These are phyloP conservation scores for Sicyos baderoa DNA, from an alignment of 306 rosid species.

Conservation along the genomic window DNA sequence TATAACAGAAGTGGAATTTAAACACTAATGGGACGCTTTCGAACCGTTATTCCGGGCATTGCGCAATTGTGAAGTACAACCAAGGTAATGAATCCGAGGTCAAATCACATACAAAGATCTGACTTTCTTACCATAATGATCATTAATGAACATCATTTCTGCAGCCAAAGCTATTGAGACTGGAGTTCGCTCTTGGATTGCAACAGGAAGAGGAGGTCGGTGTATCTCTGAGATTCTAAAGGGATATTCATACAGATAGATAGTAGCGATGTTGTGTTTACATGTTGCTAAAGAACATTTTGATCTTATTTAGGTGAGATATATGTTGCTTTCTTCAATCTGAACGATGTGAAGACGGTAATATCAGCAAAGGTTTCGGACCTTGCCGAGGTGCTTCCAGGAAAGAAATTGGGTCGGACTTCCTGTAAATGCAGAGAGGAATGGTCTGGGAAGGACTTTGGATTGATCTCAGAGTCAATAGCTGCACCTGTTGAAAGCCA, in stretches of 20 bases:
- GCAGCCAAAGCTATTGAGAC: slow-evolving; percentile 36
- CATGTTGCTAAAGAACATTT: background rate
- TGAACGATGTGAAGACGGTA: background rate
- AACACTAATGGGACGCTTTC: slow-evolving; percentile 59
- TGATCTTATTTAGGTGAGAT: slow-evolving; percentile 22
- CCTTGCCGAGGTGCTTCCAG: slow-evolving; percentile 12
- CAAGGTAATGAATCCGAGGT: slow-evolving; percentile 33
- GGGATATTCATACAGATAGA: slow-evolving; percentile 15
- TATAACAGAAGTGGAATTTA: slow-evolving; percentile 64
- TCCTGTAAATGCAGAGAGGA: slow-evolving; percentile 21
- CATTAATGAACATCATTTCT: slow-evolving; percentile 21
- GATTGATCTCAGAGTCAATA: background rate
- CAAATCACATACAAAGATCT: background rate
- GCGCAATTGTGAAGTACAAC: slow-evolving; percentile 47
- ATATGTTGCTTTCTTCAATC: slow-evolving; percentile 19
- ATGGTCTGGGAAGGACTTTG: slow-evolving; percentile 16
- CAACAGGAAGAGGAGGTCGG: slow-evolving; percentile 61
- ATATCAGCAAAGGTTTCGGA: slow-evolving; percentile 13
- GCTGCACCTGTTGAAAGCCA: slow-evolving; percentile 6
- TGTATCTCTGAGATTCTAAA: slow-evolving; percentile 7
- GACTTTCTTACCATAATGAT: background rate
- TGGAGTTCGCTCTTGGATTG: slow-evolving; percentile 78
- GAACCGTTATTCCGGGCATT: slow-evolving; percentile 66
- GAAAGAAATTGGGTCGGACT: background rate
- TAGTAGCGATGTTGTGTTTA: background rate